phyloP scores from a whole-genome alignment of 2,329 filamentous ascomycete genomes.

The Hypoxylon sp. region DNA sequence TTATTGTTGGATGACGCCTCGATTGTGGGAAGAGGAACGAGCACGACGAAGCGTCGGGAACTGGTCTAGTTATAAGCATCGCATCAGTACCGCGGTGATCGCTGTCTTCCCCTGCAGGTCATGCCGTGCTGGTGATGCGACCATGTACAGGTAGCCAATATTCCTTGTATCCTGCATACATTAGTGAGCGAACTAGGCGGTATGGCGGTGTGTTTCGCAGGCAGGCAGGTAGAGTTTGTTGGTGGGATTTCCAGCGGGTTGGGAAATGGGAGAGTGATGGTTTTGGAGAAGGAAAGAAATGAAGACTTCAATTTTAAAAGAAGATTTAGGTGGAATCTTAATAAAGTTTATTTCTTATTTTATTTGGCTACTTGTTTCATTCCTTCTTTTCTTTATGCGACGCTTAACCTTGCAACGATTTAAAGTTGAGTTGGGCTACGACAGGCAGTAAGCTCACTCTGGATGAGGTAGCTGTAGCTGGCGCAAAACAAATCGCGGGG shows the following conservation, averaged over 20 bases:
- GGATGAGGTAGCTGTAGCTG: slow-evolving; percentile 1
- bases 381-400: slow-evolving; percentile 7
- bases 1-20: slow-evolving; percentile 19
- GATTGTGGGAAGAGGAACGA: slow-evolving; percentile 21
- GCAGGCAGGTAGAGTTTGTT: slow-evolving; percentile 11
- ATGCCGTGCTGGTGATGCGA: no score
- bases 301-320: slow-evolving; percentile 9
- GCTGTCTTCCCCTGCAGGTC: no score
- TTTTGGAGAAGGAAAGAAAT: slow-evolving; percentile 1
- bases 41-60: no score
- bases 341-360: slow-evolving; percentile 12
- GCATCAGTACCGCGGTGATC: slow-evolving; percentile 11
- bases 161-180: slow-evolving; percentile 15
- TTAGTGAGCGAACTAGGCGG: slow-evolving; percentile 11
- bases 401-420: no score
- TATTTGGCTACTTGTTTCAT: slow-evolving; percentile 3
- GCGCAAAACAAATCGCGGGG: slow-evolving; percentile 28
- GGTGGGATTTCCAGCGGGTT: slow-evolving; percentile 3
- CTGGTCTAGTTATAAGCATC: slow-evolving; percentile 15
- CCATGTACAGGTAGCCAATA: no score
- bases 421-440: slow-evolving; percentile 11
- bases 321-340: slow-evolving; percentile 10
- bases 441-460: neutral
- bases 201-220: slow-evolving; percentile 28
- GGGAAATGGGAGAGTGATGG: neutral